Evolutionary conservation across 176 grass and related monocot species (phyloP), one percentile per base, ranked within the genome.

Genomic region (Aegilops sharonensis): DNA sequence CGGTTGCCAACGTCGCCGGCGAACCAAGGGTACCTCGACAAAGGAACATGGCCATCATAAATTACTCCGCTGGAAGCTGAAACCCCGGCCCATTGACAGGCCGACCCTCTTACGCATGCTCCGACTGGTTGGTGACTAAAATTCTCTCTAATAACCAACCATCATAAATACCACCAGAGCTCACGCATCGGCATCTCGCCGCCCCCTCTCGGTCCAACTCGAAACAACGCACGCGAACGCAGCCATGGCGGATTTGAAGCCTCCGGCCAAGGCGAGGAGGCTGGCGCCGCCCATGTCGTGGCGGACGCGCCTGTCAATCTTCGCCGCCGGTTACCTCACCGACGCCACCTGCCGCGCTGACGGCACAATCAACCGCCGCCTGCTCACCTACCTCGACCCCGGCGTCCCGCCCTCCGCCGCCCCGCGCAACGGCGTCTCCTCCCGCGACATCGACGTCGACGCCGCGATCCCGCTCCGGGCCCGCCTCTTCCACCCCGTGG

Each of bases 351-450:
- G 83, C 80, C 93, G 93, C 61, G 80, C 81, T 3, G 72, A 98
- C 83, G 91, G 95, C 82, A 91, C 93, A 62, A 24, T 98, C 60
- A 95, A 98, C 81, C 93, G 93, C 54, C 75, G 64, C 15, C 67
- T 87, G 18, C 85, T 92, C 11, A 70, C 80, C 13, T 71, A 91
- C 37, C 54, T 96, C 5, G 91, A 96, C 84, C 72, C 78, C 2
- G 20, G 75, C 52, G 65, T 87, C 65, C 68, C 80, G 29, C 70
- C 88, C 80, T 34, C 82, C 87, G 20, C 89, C 9, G 30, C 76
- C 34, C 85, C 85, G 4, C 84, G 89, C 30, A 66, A 85, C 29
- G 93, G 90, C 68, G 90, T 95, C 68, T 62, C 85, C 17, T 85
- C 95, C 81, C 70, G 81, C 20, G 85, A 95, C 65, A 0, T 98